phyloP scores from a whole-genome alignment of 129 eudicot genomes.

The Ambrosia artemisiifolia region DNA sequence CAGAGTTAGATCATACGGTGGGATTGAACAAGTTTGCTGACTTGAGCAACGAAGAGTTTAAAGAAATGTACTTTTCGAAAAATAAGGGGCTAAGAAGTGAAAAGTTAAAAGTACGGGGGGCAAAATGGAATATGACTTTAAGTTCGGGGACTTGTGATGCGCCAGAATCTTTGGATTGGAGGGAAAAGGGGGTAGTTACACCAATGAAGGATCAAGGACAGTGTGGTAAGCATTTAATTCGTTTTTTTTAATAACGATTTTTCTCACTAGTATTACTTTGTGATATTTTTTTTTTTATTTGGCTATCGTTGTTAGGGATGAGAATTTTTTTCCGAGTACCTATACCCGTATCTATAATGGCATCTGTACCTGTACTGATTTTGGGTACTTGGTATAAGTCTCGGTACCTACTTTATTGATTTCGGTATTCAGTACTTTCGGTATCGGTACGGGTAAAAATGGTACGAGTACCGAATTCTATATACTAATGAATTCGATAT shows the following conservation, averaged over 20 bases:
- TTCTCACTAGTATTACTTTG: not conserved
- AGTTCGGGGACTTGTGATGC: constrained; percentile 41
- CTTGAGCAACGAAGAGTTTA: constrained; percentile 65
- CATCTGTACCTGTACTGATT: too few species aligned
- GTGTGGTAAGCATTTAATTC: constrained; percentile 46
- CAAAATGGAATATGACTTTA: not conserved
- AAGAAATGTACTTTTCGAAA: constrained; percentile 36
- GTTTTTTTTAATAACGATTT: not conserved
- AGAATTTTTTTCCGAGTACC: too few species aligned
- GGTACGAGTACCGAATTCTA: too few species aligned
- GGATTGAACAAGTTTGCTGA: constrained; percentile 68
- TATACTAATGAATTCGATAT: too few species aligned
- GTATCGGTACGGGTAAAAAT: too few species aligned
- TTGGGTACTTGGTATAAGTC: too few species aligned
- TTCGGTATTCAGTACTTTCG: too few species aligned
- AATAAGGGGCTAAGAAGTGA: constrained; percentile 28
- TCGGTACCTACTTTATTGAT: too few species aligned
- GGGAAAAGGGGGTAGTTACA: constrained; percentile 53
- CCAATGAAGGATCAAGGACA: constrained; percentile 60
- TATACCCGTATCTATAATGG: too few species aligned
- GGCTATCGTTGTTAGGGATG: too few species aligned
- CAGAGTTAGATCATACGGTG: constrained; percentile 34
- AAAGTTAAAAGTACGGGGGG: constrained; percentile 17
- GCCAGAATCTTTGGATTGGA: constrained; percentile 65
- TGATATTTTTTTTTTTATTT: not conserved